Evolutionary conservation across 2,329 filamentous ascomycete genomes (phyloP).

Genomic region (Clarireedia sp.): DNA sequence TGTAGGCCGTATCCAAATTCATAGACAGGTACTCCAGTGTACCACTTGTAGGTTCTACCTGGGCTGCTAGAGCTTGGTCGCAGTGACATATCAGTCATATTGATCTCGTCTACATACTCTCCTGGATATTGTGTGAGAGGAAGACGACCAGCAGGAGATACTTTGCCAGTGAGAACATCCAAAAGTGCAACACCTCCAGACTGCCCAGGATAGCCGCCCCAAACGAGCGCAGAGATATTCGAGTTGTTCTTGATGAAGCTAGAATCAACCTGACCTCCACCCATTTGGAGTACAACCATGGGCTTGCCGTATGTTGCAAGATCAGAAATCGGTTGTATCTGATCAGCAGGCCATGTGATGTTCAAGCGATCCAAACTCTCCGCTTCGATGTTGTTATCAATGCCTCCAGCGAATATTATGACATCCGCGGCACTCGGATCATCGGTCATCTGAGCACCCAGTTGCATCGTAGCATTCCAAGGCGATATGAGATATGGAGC

Average conservation of each 20-base stretch:
- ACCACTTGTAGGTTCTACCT: conserved; percentile 50
- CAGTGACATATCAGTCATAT: conserved; percentile 49
- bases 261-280: conserved; percentile 42
- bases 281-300: conserved; percentile 44
- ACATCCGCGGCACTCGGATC: conserved; percentile 40
- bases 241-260: conserved; percentile 39
- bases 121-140: conserved; percentile 49
- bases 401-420: conserved; percentile 47
- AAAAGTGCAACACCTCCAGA: conserved; percentile 48
- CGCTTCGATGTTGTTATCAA: conserved; percentile 43
- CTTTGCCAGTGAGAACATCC: conserved; percentile 43
- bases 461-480: conserved; percentile 40
- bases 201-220: conserved; percentile 54
- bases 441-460: conserved; percentile 9
- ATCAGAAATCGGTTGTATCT: conserved; percentile 43
- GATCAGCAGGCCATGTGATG: conserved; percentile 44
- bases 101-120: conserved; percentile 41
- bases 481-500: conserved; percentile 19
- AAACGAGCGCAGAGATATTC: conserved; percentile 44
- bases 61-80: conserved; percentile 39
- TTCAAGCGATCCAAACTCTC: conserved; percentile 42
- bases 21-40: conserved; percentile 39
- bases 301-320: conserved; percentile 40
- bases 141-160: conserved; percentile 35
- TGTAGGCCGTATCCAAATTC: conserved; percentile 46